phyloP scores from a whole-genome alignment of 495 filamentous ascomycete genomes.

The Cercophora scortea region DNA sequence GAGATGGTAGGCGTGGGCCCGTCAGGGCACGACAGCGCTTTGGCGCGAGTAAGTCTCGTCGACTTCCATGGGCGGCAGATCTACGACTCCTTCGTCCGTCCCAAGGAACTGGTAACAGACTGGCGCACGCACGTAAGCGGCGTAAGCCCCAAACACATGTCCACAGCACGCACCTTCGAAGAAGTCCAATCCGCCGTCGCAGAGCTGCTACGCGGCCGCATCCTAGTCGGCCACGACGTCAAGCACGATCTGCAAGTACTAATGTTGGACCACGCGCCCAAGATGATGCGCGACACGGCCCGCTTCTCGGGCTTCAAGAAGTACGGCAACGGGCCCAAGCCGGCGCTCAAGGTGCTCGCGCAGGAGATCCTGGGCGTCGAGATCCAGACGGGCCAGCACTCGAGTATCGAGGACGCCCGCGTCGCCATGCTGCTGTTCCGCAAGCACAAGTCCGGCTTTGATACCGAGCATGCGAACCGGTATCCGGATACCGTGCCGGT shows the following conservation, averaged over 20 bases:
- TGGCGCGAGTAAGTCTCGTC: slow-evolving; percentile 80
- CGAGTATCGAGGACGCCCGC: slow-evolving; percentile 76
- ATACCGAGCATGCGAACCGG: slow-evolving; percentile 63
- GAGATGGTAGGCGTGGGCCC: slow-evolving; percentile 95
- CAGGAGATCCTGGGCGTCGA: slow-evolving; percentile 71
- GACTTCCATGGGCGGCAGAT: slow-evolving; percentile 87
- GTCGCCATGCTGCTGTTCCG: slow-evolving; percentile 83
- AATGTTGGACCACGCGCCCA: slow-evolving; percentile 63
- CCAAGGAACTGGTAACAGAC: slow-evolving; percentile 70
- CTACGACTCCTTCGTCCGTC: slow-evolving; percentile 84
- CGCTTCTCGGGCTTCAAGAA: slow-evolving; percentile 64
- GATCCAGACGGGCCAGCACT: slow-evolving; percentile 68
- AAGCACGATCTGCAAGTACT: slow-evolving; percentile 77
- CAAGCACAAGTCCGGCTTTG: slow-evolving; percentile 72
- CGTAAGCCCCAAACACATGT: slow-evolving; percentile 63
- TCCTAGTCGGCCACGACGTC: slow-evolving; percentile 87
- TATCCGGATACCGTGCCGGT: slow-evolving; percentile 34
- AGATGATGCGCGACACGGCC: slow-evolving; percentile 78
- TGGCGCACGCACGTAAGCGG: slow-evolving; percentile 84
- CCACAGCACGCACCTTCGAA: slow-evolving; percentile 57
- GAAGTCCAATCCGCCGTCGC: slow-evolving; percentile 68
- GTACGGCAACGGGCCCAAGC: slow-evolving; percentile 69
- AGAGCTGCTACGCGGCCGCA: slow-evolving; percentile 59
- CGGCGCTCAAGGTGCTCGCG: slow-evolving; percentile 66
- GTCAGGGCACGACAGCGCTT: slow-evolving; percentile 54